Evolutionary conservation across 2,329 filamentous ascomycete species (phyloP).

Genomic region (Nigrospora osmanthi): DNA sequence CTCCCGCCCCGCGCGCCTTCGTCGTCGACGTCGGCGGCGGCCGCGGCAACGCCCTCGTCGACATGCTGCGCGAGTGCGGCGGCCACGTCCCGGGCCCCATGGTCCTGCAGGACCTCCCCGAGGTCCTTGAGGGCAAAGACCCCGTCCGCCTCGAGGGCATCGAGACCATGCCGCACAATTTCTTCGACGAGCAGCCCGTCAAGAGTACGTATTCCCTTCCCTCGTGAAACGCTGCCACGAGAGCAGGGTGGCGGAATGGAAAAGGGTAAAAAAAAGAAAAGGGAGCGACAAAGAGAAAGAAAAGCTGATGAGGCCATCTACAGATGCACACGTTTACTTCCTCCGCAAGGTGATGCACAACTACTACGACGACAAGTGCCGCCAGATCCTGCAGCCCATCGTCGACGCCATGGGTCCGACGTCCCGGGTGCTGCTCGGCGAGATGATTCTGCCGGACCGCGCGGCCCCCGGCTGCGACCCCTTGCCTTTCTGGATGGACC

Average conservation of each 20-base stretch:
- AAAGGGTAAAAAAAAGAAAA: too few species aligned
- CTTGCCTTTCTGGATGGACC: neutral
- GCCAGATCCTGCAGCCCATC: neutral
- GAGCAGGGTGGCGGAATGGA: too few species aligned
- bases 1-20: constrained; percentile 10
- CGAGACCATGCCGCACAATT: neutral
- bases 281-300: neutral
- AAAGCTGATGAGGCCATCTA: neutral
- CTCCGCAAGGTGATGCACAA: neutral
- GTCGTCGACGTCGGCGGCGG: constrained; percentile 24
- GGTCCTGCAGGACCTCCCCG: constrained; percentile 24
- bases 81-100: constrained; percentile 15
- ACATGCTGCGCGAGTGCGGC: constrained; percentile 17
- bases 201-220: neutral
- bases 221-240: too few species aligned
- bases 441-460: neutral
- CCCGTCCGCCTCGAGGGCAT: neutral
- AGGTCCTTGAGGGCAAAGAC: constrained; percentile 20
- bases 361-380: constrained; percentile 3
- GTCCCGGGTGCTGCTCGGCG: neutral
- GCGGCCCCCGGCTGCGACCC: neutral
- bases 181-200: neutral
- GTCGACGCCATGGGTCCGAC: neutral
- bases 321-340: constrained; percentile 1
- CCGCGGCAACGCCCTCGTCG: constrained; percentile 20